Conservation (phyloP, 2,329 filamentous ascomycete species). For the Davidsoniella australis region DNA sequence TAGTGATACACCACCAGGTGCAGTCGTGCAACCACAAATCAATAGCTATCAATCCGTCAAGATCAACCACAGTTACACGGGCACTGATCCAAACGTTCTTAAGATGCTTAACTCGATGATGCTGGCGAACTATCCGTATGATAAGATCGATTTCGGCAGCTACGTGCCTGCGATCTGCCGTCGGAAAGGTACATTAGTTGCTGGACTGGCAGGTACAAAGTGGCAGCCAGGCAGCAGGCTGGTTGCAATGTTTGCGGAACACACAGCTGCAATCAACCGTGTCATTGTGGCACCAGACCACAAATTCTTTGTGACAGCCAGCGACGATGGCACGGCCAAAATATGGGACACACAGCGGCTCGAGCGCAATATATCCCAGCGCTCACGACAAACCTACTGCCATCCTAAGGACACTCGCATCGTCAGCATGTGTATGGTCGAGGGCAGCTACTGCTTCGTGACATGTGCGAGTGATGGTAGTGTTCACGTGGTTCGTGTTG, state of each 20-base stretch:
- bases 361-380: slow-evolving; percentile 78
- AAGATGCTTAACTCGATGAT: slow-evolving; percentile 75
- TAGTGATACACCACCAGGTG: background rate
- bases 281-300: slow-evolving; percentile 78
- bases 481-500: slow-evolving; percentile 76
- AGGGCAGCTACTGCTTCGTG: slow-evolving; percentile 84
- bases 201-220: slow-evolving; percentile 25
- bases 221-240: slow-evolving; percentile 78
- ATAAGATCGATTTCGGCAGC: slow-evolving; percentile 52
- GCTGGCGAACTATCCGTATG: slow-evolving; percentile 49
- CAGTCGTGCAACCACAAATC: background rate
- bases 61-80: slow-evolving; percentile 63
- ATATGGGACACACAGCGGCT: slow-evolving; percentile 85
- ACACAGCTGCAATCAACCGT: slow-evolving; percentile 65
- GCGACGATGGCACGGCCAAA: slow-evolving; percentile 78
- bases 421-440: slow-evolving; percentile 73
- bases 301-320: slow-evolving; percentile 82
- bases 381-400: slow-evolving; percentile 70
- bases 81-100: slow-evolving; percentile 53
- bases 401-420: slow-evolving; percentile 57
- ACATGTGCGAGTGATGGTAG: slow-evolving; percentile 82
- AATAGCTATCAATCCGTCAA: background rate
- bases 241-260: slow-evolving; percentile 78
- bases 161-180: slow-evolving; percentile 34
- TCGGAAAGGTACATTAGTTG: slow-evolving; percentile 16